phyloP scores from a whole-genome alignment of 805 yeast species.

The Saturnispora sanitii region DNA sequence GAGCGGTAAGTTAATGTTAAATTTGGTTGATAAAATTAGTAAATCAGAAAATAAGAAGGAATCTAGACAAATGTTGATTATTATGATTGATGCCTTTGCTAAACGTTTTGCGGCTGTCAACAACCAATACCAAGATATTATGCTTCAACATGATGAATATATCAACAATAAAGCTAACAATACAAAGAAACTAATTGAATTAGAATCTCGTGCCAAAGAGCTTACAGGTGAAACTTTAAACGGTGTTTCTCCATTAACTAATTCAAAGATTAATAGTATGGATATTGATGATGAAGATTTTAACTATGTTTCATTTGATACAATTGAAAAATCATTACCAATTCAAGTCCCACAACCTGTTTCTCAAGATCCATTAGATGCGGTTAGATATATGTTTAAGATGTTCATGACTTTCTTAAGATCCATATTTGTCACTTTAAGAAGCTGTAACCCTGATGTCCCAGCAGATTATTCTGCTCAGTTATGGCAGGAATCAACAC shows the following conservation, averaged over 20 bases:
- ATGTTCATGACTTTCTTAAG: conserved; percentile 84
- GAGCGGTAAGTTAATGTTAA: conserved; percentile 86
- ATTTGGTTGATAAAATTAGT: conserved; percentile 80
- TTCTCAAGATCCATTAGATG: conserved; percentile 64
- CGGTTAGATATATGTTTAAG: conserved; percentile 78
- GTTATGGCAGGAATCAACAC: conserved; percentile 78
- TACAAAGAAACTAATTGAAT: conserved; percentile 32
- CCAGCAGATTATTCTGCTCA: conserved; percentile 40
- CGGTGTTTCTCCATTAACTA: conserved; percentile 5
- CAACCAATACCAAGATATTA: conserved; percentile 55
- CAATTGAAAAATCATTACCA: conserved; percentile 42
- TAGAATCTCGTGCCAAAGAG: conserved; percentile 31
- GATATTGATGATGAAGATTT: conserved; percentile 13
- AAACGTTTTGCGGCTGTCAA: conserved; percentile 71
- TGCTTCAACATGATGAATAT: conserved; percentile 48
- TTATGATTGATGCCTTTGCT: conserved; percentile 81
- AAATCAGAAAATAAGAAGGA: conserved; percentile 74
- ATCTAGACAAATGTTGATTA: conserved; percentile 72
- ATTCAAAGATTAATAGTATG: conserved; percentile 10
- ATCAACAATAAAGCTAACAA: conserved; percentile 35
- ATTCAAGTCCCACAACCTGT: conserved; percentile 45
- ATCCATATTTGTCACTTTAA: conserved; percentile 81
- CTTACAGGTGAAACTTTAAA: conserved; percentile 20
- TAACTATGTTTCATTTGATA: conserved; percentile 31
- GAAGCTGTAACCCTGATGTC: conserved; percentile 82